phyloP scores from a whole-genome alignment of 768 basidiomycete genomes.

The Nidula microcarpa region DNA sequence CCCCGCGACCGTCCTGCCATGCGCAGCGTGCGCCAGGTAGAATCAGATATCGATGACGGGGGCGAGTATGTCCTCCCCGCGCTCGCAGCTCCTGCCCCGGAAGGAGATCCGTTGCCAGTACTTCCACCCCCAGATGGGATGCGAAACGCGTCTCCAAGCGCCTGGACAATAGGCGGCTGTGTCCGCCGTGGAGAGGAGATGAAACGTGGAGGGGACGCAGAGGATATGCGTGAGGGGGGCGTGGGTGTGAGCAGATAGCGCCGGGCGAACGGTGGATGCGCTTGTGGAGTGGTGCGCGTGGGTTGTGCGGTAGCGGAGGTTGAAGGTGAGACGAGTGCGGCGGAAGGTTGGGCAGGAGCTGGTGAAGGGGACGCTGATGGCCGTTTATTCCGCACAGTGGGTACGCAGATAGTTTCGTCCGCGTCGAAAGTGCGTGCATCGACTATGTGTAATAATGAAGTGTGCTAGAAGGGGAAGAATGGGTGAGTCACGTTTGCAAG shows the following conservation, averaged over 20 bases:
- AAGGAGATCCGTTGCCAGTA: background rate
- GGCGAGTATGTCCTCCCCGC: slow-evolving; percentile 27
- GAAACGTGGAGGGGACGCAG: background rate
- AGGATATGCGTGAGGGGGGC: background rate
- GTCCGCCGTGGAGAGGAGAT: background rate
- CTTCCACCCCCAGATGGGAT: slow-evolving; percentile 25
- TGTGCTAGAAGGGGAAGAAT: slow-evolving; percentile 51
- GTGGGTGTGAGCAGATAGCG: background rate
- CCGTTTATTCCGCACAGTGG: background rate
- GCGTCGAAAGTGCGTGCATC: slow-evolving; percentile 86
- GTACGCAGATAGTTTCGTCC: slow-evolving; percentile 42
- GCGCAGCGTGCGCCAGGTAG: slow-evolving; percentile 38
- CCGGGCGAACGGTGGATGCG: no score
- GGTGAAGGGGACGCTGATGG: slow-evolving; percentile 1
- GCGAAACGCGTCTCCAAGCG: slow-evolving; percentile 59
- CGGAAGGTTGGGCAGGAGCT: background rate
- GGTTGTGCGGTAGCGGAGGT: no score
- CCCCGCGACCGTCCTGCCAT: slow-evolving; percentile 10
- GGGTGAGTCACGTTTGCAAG: slow-evolving; percentile 6
- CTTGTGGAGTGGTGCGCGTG: no score
- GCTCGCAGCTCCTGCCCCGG: background rate
- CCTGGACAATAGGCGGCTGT: slow-evolving; percentile 37
- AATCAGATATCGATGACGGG: slow-evolving; percentile 39
- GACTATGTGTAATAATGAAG: slow-evolving; percentile 75
- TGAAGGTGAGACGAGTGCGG: background rate